Conservation (phyloP, 129 eudicot genomes). For the Pulicaria dysenterica region DNA sequence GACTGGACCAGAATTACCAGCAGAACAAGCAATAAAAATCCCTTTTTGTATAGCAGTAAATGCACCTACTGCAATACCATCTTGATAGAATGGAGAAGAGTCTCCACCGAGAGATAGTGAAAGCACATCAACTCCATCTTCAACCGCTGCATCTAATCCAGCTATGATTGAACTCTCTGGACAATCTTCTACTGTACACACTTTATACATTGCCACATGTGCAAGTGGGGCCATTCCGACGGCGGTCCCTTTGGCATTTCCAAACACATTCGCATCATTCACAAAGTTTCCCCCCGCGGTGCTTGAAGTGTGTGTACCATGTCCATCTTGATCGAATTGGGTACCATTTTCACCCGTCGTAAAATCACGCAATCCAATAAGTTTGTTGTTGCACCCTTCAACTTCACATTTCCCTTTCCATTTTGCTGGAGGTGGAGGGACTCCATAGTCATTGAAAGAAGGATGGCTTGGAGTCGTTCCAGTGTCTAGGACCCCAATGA, state of each 20-base stretch:
- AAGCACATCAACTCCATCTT: conserved; percentile 69
- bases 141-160: conserved; percentile 59
- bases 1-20: conserved; percentile 53
- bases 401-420: conserved; percentile 77
- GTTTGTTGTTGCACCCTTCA: conserved; percentile 58
- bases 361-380: conserved; percentile 55
- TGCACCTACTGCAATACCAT: conserved; percentile 52
- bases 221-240: conserved; percentile 66
- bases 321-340: conserved; percentile 53
- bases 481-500: conserved; percentile 64
- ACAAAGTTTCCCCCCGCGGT: conserved; percentile 66
- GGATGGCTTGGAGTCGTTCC: conserved; percentile 66
- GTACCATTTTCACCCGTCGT: conserved; percentile 10
- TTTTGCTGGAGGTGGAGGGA: conserved; percentile 73
- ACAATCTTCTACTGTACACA: conserved; percentile 38
- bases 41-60: conserved; percentile 56
- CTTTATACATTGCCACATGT: conserved; percentile 70
- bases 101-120: conserved; percentile 49
- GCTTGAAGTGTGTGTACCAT: conserved; percentile 68
- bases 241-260: conserved; percentile 60
- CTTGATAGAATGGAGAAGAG: conserved; percentile 40
- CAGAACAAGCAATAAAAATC: conserved; percentile 50
- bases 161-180: conserved; percentile 51
- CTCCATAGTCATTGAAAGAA: conserved; percentile 51
- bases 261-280: conserved; percentile 49